Conservation (phyloP, 495 filamentous ascomycete species). For the Xanthoparmelia taractica region DNA sequence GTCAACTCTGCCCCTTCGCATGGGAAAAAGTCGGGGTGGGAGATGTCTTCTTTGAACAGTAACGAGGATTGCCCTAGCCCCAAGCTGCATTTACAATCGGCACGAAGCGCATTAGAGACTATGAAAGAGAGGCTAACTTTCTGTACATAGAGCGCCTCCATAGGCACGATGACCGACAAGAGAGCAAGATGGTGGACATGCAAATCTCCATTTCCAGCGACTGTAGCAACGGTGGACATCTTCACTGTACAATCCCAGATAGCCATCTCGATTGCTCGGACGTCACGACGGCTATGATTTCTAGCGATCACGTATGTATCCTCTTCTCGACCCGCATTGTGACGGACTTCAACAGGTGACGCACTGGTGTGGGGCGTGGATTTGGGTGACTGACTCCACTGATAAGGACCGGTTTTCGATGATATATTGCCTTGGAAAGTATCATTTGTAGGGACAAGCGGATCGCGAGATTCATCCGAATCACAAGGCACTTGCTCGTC, state of each 20-base stretch:
- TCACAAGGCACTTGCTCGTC: not conserved
- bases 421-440: not conserved
- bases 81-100: not conserved
- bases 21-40: not conserved
- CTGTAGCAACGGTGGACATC: constrained; percentile 4
- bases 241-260: constrained; percentile 12
- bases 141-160: not conserved
- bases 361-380: not conserved
- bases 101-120: constrained; percentile 11
- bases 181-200: constrained; percentile 15
- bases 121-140: constrained; percentile 13
- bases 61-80: constrained; percentile 11
- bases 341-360: not conserved
- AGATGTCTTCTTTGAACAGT: constrained; percentile 3
- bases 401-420: not conserved
- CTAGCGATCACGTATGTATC: not conserved
- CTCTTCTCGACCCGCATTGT: not conserved
- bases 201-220: constrained; percentile 1
- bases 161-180: constrained; percentile 8
- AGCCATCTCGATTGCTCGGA: not conserved
- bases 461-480: not conserved
- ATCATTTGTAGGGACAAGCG: not conserved
- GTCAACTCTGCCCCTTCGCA: constrained; percentile 9
- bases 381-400: not conserved
- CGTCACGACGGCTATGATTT: not conserved